Conservation (phyloP, 2,329 filamentous ascomycete genomes). For the Talaromyces sp. region DNA sequence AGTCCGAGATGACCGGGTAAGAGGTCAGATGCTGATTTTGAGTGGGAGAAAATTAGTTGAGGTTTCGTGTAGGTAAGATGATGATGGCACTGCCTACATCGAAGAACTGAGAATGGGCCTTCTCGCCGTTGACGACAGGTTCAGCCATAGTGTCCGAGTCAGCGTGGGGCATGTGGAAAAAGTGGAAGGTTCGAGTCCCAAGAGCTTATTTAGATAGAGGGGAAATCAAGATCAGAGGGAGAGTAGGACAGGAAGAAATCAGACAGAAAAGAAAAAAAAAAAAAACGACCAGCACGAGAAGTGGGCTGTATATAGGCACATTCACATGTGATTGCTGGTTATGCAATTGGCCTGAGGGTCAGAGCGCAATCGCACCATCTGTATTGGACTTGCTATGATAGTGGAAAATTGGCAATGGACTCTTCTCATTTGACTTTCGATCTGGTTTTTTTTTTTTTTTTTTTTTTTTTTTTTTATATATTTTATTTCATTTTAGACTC, state of each 20-base stretch:
- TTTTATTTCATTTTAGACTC: conserved; percentile 2
- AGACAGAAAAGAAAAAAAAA: conserved; percentile 6
- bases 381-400: conserved; percentile 4
- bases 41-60: too few relatives aligned
- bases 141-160: conserved; percentile 50
- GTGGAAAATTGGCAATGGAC: conserved; percentile 4
- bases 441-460: conserved; percentile 8
- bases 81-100: conserved; percentile 35
- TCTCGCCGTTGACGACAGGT: conserved; percentile 54
- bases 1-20: conserved; percentile 81
- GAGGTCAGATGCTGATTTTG: conserved; percentile 80
- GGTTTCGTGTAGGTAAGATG: too few relatives aligned
- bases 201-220: neutral
- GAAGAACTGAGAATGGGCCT: conserved; percentile 52
- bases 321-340: conserved; percentile 30
- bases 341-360: conserved; percentile 25
- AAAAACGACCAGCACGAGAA: neutral
- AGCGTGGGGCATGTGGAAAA: conserved; percentile 52
- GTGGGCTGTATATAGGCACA: conserved; percentile 17
- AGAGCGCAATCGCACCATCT: conserved; percentile 25
- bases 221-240: conserved; percentile 3
- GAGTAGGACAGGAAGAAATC: conserved; percentile 7
- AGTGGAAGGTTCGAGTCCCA: neutral
- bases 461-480: neutral
- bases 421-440: too few relatives aligned